Base-by-base conservation (phyloP, 805 yeast species). In the Yarrowia deformans region DNA sequence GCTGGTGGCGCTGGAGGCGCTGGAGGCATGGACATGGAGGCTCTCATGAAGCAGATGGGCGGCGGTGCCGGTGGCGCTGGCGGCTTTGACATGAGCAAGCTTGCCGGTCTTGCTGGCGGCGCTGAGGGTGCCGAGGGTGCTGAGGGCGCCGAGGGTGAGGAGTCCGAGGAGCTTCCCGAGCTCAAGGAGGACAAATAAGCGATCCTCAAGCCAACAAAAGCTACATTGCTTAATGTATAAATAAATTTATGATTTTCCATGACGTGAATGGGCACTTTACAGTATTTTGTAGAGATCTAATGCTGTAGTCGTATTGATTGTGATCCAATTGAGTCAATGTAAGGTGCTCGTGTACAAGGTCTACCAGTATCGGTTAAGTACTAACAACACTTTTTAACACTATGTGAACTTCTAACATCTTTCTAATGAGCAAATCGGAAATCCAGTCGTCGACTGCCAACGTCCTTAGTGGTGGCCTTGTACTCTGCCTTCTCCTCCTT, bases 381-480 rank as follows among this genome's bases (percentile, higher is more conserved):
- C 29, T 23, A 23, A 4, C 29, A 23, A 23, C 29, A 23, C 29
- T 23, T 23, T 23, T 23, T 23, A 23, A 23, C 29, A 23, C 29
- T 23, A 23, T 23, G 29, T 23, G 29, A 23, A 23, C 29, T 23
- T 23, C 29, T 23, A 23, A 23, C 29, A 34, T 8, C 35, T 18
- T 9, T 9, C 12, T 35, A 35, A 52, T 52, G 56, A 58, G 73
- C 76, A 72, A 81, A 83, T 42, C 81, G 72, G 73, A 82, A 82
- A 72, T 89, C 90, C 54, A 89, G 77, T 32, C 92, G 79, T 73
- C 82, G 83, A 72, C 84, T 85, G 7, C 91, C 92, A 39, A 75
- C 78, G 72, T 88, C 90, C 0, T 73, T 79, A 1, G 89, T 82
- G 14, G 74, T 79, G 13, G 66, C 69, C 32, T 81, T 73, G 75